Base-by-base conservation (phyloP, 148 eudicot genomes). In the Agrostemma githago region DNA sequence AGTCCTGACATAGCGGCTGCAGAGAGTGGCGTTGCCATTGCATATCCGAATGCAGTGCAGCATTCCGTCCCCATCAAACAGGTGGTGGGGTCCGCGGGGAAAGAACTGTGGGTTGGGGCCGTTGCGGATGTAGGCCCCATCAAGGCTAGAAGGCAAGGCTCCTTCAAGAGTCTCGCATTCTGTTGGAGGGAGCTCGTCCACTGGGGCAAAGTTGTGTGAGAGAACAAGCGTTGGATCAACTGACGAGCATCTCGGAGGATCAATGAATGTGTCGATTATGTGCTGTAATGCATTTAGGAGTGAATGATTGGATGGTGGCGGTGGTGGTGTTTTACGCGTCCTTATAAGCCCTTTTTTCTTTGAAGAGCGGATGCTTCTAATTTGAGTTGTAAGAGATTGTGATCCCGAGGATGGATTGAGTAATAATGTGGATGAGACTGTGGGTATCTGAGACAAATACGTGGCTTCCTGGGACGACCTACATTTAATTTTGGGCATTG, bases 1-100 rank as follows among this genome's bases (percentile, higher is more conserved):
- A 8, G 93, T 91, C 77, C 80, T 79, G 11, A 91, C 86, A 67
- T 76, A 91, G 19, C 97, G 90, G 82, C 97, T 89, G 77, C 86
- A 83, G 41, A 91, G 72, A 41, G 85, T 91, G 74, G 89, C 88
- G 19, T 76, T 78, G 77, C 93, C 93, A 4, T 73, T 3, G 16
- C 88, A 82, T 37, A 91, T 89, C 8, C 69, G 80, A 72, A 88
- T 71, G 66, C 78, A 74, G 66, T 91, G 97, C 65, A 91, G 90
- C 97, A 91, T 89, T 5, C 97, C 97, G 43, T 91, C 93, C 9
- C 97, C 93, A 59, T 89, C 91, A 80, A 89, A 91, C 12, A 87
- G 85, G 68, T 91, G 97, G 86, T 87, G 83, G 5, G 93, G 93
- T 5, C 96, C 93, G 1, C 79, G 84, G 3, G 97, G 97, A 62